Conservation (phyloP, 345 rosid genomes). For the Lumnitzera littorea region DNA sequence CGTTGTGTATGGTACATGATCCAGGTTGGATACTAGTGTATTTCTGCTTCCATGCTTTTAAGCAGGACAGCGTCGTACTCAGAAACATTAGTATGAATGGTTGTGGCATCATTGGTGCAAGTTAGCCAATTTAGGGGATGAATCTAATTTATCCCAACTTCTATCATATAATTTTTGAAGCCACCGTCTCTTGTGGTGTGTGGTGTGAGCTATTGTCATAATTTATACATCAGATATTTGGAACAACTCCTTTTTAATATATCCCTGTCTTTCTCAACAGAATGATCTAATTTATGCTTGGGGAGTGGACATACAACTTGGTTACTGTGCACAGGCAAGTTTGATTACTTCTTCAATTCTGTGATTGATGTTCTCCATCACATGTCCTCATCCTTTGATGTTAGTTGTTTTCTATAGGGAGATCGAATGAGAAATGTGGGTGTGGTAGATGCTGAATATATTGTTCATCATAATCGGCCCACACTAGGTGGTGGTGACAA, state of each 20-base stretch:
- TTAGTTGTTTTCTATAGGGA: slow-evolving; percentile 31
- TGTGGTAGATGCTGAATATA: slow-evolving; percentile 61
- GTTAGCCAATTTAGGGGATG: too few species aligned
- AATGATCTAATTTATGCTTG: slow-evolving; percentile 72
- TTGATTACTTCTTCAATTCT: not conserved
- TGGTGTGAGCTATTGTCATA: not conserved
- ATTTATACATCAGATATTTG: not conserved
- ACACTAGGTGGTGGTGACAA: slow-evolving; percentile 41
- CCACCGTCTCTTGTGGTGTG: too few species aligned
- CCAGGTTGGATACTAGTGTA: slow-evolving; percentile 29
- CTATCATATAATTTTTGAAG: too few species aligned
- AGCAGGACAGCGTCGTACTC: not conserved
- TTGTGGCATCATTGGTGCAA: too few species aligned
- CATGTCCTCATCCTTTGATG: slow-evolving; percentile 3
- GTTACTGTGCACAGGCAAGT: slow-evolving; percentile 66
- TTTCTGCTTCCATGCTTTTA: not conserved
- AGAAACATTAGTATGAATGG: too few species aligned
- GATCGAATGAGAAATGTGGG: slow-evolving; percentile 54
- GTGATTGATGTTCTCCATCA: too few species aligned
- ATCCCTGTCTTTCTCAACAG: slow-evolving; percentile 12
- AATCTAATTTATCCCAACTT: too few species aligned
- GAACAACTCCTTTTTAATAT: not conserved
- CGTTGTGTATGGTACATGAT: slow-evolving; percentile 74
- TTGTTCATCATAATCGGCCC: slow-evolving; percentile 48
- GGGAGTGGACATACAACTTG: slow-evolving; percentile 65